A percentile compares a stretch with the other conserved stretches of the same genome.
These are phyloP conservation scores for Pythium biforme DNA, from an alignment of 352 stramenopile genomes.

Conservation along the genomic window DNA sequence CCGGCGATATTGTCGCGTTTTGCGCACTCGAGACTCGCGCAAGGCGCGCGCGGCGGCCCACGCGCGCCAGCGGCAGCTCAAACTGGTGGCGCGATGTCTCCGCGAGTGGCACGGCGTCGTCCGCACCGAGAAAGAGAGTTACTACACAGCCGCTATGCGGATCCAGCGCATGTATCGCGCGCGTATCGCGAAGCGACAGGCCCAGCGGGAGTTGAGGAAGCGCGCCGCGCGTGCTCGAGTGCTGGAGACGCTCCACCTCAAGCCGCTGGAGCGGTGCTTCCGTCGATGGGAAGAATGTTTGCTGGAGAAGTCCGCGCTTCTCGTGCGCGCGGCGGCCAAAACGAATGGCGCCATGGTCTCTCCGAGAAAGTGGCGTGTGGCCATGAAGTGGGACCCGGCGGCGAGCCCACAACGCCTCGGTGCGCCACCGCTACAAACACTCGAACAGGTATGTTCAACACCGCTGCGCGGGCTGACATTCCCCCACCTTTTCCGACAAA, in stretches of 20 bases:
- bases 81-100: conserved; percentile 3
- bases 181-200: conserved; percentile 40
- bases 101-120: conserved; percentile 18
- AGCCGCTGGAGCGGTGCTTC: conserved; percentile 62
- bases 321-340: conserved; percentile 35
- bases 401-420: background rate
- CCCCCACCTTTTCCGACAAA: no score
- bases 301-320: conserved; percentile 48
- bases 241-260: conserved; percentile 43
- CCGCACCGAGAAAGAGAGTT: conserved; percentile 10
- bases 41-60: conserved; percentile 3
- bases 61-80: conserved; percentile 12
- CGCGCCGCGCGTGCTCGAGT: conserved; percentile 44
- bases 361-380: conserved; percentile 23
- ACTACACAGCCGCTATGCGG: conserved; percentile 15
- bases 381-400: conserved; percentile 12
- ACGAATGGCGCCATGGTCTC: conserved; percentile 7
- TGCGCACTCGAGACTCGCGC: conserved; percentile 33
- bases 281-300: conserved; percentile 49
- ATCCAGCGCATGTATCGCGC: conserved; percentile 56
- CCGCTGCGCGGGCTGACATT: no score
- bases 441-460: conserved; percentile 57
- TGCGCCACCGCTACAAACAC: conserved; percentile 19
- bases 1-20: conserved; percentile 38
- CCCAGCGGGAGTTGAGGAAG: conserved; percentile 46